A percentile compares a stretch with the other conserved stretches of the same genome.
Conservation (phyloP, 768 basidiomycete genomes). For the Mycena leptocephala region DNA sequence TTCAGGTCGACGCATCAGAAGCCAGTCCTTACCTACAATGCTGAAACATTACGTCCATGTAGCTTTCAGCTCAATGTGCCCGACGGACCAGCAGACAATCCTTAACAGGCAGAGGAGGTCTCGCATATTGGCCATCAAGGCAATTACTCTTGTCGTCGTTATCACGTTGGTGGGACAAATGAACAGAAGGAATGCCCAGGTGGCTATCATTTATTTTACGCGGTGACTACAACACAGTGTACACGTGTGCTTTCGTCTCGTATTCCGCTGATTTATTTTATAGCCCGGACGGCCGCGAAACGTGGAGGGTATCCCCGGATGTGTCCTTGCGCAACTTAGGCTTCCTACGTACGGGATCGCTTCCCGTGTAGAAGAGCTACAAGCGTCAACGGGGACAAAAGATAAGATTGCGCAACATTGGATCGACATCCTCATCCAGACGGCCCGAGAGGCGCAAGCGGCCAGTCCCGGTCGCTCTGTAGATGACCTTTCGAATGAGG, state of each 20-base stretch:
- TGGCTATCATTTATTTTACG: slow-evolving; percentile 44
- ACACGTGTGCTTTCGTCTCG: not conserved
- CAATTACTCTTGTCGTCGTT: too few species aligned
- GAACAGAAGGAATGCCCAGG: slow-evolving; percentile 42
- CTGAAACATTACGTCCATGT: slow-evolving; percentile 8
- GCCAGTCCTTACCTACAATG: slow-evolving; percentile 21
- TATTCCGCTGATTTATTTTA: not conserved
- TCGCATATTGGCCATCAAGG: too few species aligned
- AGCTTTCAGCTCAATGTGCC: slow-evolving; percentile 32
- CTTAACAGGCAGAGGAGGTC: too few species aligned
- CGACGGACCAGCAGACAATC: slow-evolving; percentile 50
- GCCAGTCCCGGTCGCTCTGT: not conserved
- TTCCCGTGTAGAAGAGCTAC: slow-evolving; percentile 27
- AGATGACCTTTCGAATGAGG: slow-evolving; percentile 5
- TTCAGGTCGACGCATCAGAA: not conserved
- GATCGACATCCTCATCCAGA: slow-evolving; percentile 46
- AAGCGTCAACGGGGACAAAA: slow-evolving; percentile 51
- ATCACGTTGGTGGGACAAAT: slow-evolving; percentile 47
- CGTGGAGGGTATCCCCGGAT: slow-evolving; percentile 20
- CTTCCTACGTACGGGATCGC: slow-evolving; percentile 40
- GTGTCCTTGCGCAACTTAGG: slow-evolving; percentile 38
- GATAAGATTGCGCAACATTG: slow-evolving; percentile 50
- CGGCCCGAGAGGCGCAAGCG: slow-evolving; percentile 25
- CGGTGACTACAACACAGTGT: not conserved
- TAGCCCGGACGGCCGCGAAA: slow-evolving; percentile 28